Evolutionary conservation across 2,329 filamentous ascomycete species (phyloP).

Genomic region (Aspergillus intermedius): DNA sequence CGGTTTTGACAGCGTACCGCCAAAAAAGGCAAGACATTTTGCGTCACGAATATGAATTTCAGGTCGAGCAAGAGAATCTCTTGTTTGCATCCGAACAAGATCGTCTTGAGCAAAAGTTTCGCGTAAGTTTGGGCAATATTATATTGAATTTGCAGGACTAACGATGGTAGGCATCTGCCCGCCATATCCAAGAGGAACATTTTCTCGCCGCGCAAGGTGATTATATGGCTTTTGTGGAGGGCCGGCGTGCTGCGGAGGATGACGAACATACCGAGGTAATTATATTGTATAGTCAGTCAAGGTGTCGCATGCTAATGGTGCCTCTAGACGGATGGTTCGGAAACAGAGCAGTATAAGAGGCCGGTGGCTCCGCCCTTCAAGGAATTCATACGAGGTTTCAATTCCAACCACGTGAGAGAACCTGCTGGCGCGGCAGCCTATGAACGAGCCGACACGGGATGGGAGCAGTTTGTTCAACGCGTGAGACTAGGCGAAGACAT

Average conservation of each 20-base stretch:
- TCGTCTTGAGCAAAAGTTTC: constrained; percentile 26
- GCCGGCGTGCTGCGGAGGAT: constrained; percentile 33
- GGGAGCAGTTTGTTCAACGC: constrained; percentile 37
- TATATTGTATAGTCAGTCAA: constrained; percentile 10
- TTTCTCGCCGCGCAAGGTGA: constrained; percentile 34
- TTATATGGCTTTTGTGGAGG: constrained; percentile 34
- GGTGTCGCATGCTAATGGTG: constrained; percentile 10
- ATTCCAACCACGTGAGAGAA: constrained; percentile 28
- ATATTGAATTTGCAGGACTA: not conserved
- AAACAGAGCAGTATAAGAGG: constrained; percentile 23
- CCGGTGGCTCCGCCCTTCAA: constrained; percentile 16
- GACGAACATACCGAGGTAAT: constrained; percentile 37
- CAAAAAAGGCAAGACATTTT: constrained; percentile 23
- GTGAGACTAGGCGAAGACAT: constrained; percentile 33
- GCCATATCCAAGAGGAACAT: constrained; percentile 32
- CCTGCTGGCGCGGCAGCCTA: constrained; percentile 29
- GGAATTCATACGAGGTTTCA: constrained; percentile 28
- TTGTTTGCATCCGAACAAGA: constrained; percentile 26
- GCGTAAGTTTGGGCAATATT: constrained; percentile 15
- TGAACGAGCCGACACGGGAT: constrained; percentile 29
- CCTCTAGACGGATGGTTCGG: constrained; percentile 24
- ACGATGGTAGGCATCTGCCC: constrained; percentile 17
- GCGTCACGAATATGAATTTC: constrained; percentile 27
- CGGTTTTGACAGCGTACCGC: constrained; percentile 23
- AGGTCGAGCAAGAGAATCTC: constrained; percentile 24